Evolutionary conservation across 768 basidiomycete genomes (phyloP), one percentile per base, ranked within the genome.

Genomic region (Hirschioporus abietinus): DNA sequence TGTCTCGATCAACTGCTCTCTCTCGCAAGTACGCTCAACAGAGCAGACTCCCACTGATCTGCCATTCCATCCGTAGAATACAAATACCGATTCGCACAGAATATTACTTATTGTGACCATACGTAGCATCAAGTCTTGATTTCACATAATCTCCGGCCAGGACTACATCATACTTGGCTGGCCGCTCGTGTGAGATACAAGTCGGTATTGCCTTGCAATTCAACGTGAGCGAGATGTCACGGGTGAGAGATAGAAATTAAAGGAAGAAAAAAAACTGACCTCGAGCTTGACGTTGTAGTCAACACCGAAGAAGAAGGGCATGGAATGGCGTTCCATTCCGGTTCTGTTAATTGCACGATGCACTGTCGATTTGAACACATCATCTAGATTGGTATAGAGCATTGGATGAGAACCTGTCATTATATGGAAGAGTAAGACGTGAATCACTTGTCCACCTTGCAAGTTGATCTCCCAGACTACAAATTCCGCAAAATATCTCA

Each of bases 231-330:
- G n/a, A n/a, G n/a, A n/a, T n/a, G n/a, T n/a, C n/a, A n/a, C n/a
- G n/a, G n/a, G n/a, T n/a, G n/a, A n/a, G n/a, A n/a, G n/a, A n/a
- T n/a, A n/a, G n/a, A n/a, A n/a, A 17, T 23, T 1, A 2, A 59
- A n/a, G 5, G 67, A 24, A 63, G 52, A 63, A 61, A 35, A 24
- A 26, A 23, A 10, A 72, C 81, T 66, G 63, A 90, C 92, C 80
- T 91, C 84, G 10, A 95, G 79, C 42, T 79, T 82, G 12, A 93
- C 89, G 70, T 95, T 83, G 71, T 95, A 93, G 70, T 95, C 88
- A 9, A 90, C 88, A 0, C 94, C 93, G 72, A 95, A 95, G 79
- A 97, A 96, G 27, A 93, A 78, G 0, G 94, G 95, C 7, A 95
- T 92, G 0, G 92, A 93, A 76, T 92, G 93, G 24, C 94, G 86